phyloP scores from a whole-genome alignment of 2,329 filamentous ascomycete species.

The Colletotrichum siamense region DNA sequence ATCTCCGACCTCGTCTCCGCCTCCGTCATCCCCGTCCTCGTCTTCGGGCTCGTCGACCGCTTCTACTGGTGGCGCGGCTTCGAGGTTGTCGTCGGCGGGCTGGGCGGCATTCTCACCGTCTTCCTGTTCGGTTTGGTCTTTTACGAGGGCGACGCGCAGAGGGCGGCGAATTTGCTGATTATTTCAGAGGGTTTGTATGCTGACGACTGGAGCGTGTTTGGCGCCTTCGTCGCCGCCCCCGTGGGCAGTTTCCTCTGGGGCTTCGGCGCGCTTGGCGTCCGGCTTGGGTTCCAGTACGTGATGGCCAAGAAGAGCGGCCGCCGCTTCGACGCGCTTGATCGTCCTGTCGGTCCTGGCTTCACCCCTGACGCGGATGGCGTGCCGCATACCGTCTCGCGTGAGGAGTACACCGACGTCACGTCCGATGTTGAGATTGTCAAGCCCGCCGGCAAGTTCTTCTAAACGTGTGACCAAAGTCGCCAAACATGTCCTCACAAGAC shows the following conservation, averaged over 20 bases:
- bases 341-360: slow-evolving; percentile 37
- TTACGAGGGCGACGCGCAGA: slow-evolving; percentile 73
- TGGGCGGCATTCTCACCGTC: slow-evolving; percentile 79
- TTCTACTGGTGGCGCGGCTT: slow-evolving; percentile 80
- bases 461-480: not conserved
- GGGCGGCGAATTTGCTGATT: slow-evolving; percentile 72
- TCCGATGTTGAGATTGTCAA: slow-evolving; percentile 40
- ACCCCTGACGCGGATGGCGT: not conserved
- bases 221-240: slow-evolving; percentile 81
- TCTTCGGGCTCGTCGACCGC: slow-evolving; percentile 72
- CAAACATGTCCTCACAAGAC: not conserved
- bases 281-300: slow-evolving; percentile 64
- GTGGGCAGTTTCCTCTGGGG: slow-evolving; percentile 78
- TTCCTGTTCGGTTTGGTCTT: slow-evolving; percentile 84
- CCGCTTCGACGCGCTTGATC: slow-evolving; percentile 72
- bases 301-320: slow-evolving; percentile 62
- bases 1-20: slow-evolving; percentile 83
- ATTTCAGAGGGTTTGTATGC: slow-evolving; percentile 77
- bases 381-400: slow-evolving; percentile 25
- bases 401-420: slow-evolving; percentile 30
- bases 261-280: slow-evolving; percentile 63
- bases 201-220: slow-evolving; percentile 82
- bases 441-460: slow-evolving; percentile 61
- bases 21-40: slow-evolving; percentile 74
- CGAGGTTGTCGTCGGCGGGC: slow-evolving; percentile 78